Evolutionary conservation across 345 rosid genomes (phyloP), one percentile per base, ranked within the genome.

Genomic region (Luvunga scandens): DNA sequence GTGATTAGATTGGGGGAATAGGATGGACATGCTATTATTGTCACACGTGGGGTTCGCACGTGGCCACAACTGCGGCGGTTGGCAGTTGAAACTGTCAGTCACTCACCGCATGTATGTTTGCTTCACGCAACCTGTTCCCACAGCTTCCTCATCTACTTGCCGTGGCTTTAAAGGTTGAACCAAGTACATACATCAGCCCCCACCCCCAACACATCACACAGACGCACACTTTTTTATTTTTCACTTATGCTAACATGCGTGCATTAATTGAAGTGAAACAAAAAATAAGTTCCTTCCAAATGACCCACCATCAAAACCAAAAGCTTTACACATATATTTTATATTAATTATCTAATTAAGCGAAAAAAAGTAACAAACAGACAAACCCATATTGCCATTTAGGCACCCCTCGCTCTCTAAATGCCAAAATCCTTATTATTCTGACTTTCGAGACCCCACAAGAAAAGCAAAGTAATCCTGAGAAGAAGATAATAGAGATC

Each of bases 51-150:
- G 81, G 53, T 39, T 80, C 79, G 64, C 84, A 84, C 86, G 83
- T 72, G 85, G 81, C 75, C 53, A 4, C 65, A 69, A 55, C 85
- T 75, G 82, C 78, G 78, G 83, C 86, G 59, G 86, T 81, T 75
- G 90, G 83, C 72, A 78, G 78, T 79, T 65, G 77, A 78, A 38
- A 59, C 75, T 73, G 81, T 78, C 83, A 75, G 80, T 82, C 82
- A 75, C 80, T 82, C 85, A 72, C 87, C 85, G 77, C 84, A 80
- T 84, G 79, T 69, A 33, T 82, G 85, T 75, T 87, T 87, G 89
- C 89, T 84, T 87, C 86, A 87, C 89, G 89, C 89, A 82, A 86
- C 71, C 82, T 22, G 56, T 77, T 38, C 36, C 38, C 45, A 12
- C 77, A 38, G 75, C 75, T 72, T 7, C 82, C 38, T 64, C 75